Conservation (phyloP, 108 stramenopile genomes). For the Chaetoceros tenuissimus region DNA sequence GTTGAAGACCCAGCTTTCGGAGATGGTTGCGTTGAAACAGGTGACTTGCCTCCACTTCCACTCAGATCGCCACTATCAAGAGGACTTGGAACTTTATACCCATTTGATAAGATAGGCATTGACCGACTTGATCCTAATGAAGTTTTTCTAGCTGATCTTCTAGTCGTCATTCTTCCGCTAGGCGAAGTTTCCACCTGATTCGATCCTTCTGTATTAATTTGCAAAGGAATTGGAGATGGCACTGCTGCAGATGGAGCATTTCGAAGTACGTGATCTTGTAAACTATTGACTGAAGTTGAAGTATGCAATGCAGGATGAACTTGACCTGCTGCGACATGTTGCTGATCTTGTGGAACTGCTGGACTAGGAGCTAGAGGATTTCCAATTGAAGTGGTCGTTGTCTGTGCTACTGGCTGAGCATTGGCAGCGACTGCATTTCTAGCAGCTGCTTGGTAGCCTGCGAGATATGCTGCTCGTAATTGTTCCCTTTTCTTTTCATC, state of each 20-base stretch:
- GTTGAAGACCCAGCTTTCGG: conserved; percentile 23
- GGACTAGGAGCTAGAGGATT: background rate
- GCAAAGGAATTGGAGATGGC: conserved; percentile 23
- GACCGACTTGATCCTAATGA: background rate
- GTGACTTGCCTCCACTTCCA: background rate
- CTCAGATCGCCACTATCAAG: too few species aligned
- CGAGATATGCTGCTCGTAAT: conserved; percentile 77
- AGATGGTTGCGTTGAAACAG: conserved; percentile 24
- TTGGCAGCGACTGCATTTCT: background rate
- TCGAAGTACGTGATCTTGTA: background rate
- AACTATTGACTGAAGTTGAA: background rate
- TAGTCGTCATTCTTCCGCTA: too few species aligned
- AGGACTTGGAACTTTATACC: background rate
- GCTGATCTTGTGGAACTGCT: conserved; percentile 4
- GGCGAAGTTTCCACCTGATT: too few species aligned
- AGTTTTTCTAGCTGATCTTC: background rate
- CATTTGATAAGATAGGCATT: background rate
- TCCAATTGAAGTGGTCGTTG: conserved; percentile 2
- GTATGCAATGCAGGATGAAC: background rate
- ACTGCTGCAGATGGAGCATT: conserved; percentile 3
- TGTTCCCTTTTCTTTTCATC: conserved; percentile 48
- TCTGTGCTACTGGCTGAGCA: background rate
- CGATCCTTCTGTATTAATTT: conserved; percentile 8
- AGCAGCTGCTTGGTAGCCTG: conserved; percentile 74
- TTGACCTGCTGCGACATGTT: background rate